A percentile compares a stretch with the other conserved stretches of the same genome.
Evolutionary conservation across 2,329 filamentous ascomycete genomes (phyloP).

Genomic region (Calonectria leucothoes): DNA sequence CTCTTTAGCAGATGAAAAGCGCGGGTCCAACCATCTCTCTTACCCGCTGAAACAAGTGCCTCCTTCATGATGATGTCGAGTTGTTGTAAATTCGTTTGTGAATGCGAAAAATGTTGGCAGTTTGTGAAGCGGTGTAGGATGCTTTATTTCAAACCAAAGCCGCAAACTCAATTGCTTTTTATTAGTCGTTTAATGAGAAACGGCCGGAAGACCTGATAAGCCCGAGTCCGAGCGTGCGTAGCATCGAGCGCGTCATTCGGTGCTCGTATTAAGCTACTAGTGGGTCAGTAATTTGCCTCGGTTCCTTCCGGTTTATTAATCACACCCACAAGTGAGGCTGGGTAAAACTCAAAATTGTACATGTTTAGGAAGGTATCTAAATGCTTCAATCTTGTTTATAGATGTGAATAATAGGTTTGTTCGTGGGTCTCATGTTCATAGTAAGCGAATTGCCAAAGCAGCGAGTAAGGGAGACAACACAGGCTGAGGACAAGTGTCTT

Average conservation of each 20-base stretch:
- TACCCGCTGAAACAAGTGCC: not conserved
- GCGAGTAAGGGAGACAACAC: not conserved
- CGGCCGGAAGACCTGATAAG: not conserved
- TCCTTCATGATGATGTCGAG: not conserved
- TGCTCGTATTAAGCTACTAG: not conserved
- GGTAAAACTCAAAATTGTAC: not conserved
- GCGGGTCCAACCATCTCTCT: not conserved
- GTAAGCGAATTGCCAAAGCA: not conserved
- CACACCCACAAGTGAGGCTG: not conserved
- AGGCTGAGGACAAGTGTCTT: not conserved
- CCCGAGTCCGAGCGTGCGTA: not conserved
- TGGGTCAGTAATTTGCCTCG: not conserved
- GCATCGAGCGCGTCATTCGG: not conserved
- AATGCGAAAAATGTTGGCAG: not conserved
- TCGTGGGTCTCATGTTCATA: not conserved
- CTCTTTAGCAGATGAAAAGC: not conserved
- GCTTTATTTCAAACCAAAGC: not conserved
- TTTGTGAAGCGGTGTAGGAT: not conserved
- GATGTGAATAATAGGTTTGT: not conserved
- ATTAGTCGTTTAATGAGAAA: not conserved
- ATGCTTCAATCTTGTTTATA: not conserved
- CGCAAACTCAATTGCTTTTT: not conserved
- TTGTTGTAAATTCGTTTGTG: not conserved
- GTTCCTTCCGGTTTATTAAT: not conserved
- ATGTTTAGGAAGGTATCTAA: not conserved